Evolutionary conservation across 352 stramenopile species (phyloP), one percentile per base, ranked within the genome.

Genomic region (Pythium aphanidermatum): DNA sequence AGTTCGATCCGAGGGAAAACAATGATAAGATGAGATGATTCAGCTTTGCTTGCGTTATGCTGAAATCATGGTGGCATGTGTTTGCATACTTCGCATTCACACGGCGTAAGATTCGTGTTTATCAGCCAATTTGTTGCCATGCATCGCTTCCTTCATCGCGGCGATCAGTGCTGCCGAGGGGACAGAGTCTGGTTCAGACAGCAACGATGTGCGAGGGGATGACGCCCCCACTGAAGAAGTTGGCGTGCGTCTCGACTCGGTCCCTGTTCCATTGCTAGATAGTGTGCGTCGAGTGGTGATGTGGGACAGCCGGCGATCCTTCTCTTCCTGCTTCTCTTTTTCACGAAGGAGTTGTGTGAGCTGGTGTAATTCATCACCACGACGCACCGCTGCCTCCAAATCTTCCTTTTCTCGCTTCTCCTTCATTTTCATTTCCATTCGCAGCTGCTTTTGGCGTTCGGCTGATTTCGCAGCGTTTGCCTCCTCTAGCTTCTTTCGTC

Each of bases 401-500:
- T 60, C 52, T 14, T 60, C 46, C n/a, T 63, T 55, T 24, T 55
- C 56, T 26, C 73, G 68, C 13, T 76, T 65, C 23, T 83, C 68
- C 43, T 70, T 67, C 7, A 79, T 55, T 3, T 46, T 41, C 10
- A 80, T 73, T 42, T 74, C 68, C 14, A 58, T 46, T 6, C 67
- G 63, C 25, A 89, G 38, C 14, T 81, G 67, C 19, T 59, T 58
- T 40, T 85, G 71, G 9, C 77, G 71, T 38, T 77, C 66, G 12
- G 75, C 60, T 3, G 77, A 86, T 35, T 78, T 83, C 12, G 58
- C 35, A 13, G 72, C 48, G 40, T 86, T 89, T 17, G 62, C 59
- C 36, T 78, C 58, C 45, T 89, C 74, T n/a, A 89, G 56, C 11
- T 74, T 72, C 41, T 70, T 81, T 16, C 77, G 74, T 16, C 77